These are phyloP conservation scores for Tetradesmus lagerheimii DNA, from an alignment of 139 green algal genomes.

Conservation along the genomic window DNA sequence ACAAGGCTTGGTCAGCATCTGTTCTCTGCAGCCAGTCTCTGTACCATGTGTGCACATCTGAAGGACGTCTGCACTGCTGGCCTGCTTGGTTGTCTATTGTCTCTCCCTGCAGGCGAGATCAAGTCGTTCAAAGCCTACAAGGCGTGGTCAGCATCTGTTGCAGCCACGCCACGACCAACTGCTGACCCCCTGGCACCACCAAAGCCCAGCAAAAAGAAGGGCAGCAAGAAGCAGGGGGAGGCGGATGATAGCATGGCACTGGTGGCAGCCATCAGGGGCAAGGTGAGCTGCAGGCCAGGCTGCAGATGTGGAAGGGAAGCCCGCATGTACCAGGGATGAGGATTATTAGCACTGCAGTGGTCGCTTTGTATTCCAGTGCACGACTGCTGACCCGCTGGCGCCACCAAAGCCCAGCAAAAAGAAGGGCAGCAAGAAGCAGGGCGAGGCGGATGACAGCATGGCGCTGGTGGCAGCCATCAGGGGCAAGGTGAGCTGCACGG, in stretches of 20 bases:
- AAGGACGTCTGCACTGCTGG: no score
- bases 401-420: not conserved
- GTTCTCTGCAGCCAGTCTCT: no score
- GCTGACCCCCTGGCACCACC: slow-evolving; percentile 46
- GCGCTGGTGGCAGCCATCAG: slow-evolving; percentile 54
- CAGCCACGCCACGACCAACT: slow-evolving; percentile 47
- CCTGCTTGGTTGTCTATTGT: no score
- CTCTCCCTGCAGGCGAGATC: slow-evolving; percentile 36
- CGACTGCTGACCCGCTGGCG: slow-evolving; percentile 48
- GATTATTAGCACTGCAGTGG: no score
- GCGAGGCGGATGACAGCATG: not conserved
- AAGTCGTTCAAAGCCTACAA: slow-evolving; percentile 60
- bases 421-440: slow-evolving; percentile 14
- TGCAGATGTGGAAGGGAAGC: not conserved
- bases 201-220: not conserved
- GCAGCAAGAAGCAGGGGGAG: slow-evolving; percentile 7
- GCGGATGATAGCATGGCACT: slow-evolving; percentile 40
- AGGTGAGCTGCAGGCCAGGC: slow-evolving; percentile 3
- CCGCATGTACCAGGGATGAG: no score
- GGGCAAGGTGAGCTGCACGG: not conserved
- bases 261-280: slow-evolving; percentile 54
- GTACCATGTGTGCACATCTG: no score
- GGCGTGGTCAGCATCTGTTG: slow-evolving; percentile 65
- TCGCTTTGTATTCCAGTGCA: no score
- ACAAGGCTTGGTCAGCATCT: no score